Evolutionary conservation across 2,329 filamentous ascomycete genomes (phyloP).

Genomic region (Curvularia spicifera): DNA sequence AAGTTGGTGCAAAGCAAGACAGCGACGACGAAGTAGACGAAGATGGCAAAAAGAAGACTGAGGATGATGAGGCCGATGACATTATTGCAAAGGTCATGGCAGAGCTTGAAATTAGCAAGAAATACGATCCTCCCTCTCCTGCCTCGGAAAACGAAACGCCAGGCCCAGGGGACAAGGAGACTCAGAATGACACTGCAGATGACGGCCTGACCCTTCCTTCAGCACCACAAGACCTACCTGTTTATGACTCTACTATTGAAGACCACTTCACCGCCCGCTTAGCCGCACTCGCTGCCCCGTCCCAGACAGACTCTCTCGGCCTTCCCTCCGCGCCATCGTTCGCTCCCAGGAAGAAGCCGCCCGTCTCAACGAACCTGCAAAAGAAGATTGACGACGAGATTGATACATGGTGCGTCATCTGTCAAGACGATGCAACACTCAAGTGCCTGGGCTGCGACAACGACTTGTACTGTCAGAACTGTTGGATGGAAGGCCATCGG

Average conservation of each 20-base stretch:
- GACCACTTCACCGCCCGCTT: conserved; percentile 55
- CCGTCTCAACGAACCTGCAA: conserved; percentile 45
- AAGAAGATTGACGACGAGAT: conserved; percentile 71
- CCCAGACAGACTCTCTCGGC: conserved; percentile 36
- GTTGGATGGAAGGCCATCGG: conserved; percentile 82
- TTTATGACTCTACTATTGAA: conserved; percentile 47
- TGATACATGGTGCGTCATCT: conserved; percentile 81
- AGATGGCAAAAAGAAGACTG: conserved; percentile 33
- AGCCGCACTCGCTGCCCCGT: conserved; percentile 51
- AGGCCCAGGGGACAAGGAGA: conserved; percentile 16
- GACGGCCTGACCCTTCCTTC: conserved; percentile 50
- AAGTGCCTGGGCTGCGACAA: conserved; percentile 73
- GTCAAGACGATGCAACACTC: conserved; percentile 77
- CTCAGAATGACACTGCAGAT: conserved; percentile 14
- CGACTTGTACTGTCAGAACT: conserved; percentile 76
- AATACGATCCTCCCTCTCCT: conserved; percentile 43
- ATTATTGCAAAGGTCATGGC: conserved; percentile 56
- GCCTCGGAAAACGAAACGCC: conserved; percentile 25
- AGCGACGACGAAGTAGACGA: conserved; percentile 23
- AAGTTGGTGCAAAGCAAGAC: conserved; percentile 27
- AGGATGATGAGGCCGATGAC: conserved; percentile 54
- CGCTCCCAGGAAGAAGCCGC: conserved; percentile 48
- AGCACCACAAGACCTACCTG: conserved; percentile 47
- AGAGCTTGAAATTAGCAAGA: conserved; percentile 54
- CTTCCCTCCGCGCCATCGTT: conserved; percentile 58